Evolutionary conservation across 2,329 filamentous ascomycete species (phyloP), one percentile per base, ranked within the genome.

Genomic region (Sphaerostilbella broomeana): DNA sequence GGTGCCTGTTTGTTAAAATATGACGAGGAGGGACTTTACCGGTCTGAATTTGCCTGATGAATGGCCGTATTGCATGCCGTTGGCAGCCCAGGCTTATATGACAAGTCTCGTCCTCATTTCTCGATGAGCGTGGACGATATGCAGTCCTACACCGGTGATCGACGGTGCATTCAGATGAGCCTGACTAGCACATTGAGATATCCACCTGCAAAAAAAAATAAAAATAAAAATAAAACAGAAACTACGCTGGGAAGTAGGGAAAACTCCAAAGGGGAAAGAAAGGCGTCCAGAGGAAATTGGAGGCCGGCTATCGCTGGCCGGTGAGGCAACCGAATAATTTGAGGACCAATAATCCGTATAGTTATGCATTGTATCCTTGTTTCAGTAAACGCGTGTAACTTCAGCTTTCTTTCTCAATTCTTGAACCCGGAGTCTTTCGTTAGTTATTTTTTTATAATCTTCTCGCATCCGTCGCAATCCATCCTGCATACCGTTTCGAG

Each of bases 61-160:
- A n/a, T n/a, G n/a, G n/a, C n/a, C n/a, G n/a, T n/a, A n/a, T n/a
- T n/a, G n/a, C n/a, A n/a, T n/a, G n/a, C n/a, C n/a, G n/a, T 24
- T 24, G 22, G 22, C 22, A 7, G 22, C 6, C 12, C 7, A 24
- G 12, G 22, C 22, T 12, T 6, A 7, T 12, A 24, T 24, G 22
- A 24, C 22, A 24, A 6, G 22, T 24, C 22, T 24, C 7, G 7
- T 12, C 22, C 6, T 24, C 22, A 24, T 24, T 12, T 24, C 22
- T 24, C 22, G 22, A 24, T 20, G 26, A 15, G 26, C 32, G 22
- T n/a, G 17, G 32, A 36, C 39, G 44, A 35, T 36, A 40, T 45
- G 47, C 37, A 45, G 40, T 38, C 40, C 39, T 44, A 46, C 50
- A 50, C 50, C 47, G 49, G 45, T 52, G 49, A 53, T 51, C 51